A percentile compares a stretch with the other conserved stretches of the same genome.
These are phyloP conservation scores for Dimocarpus longan DNA, from an alignment of 345 rosid genomes.

Conservation along the genomic window DNA sequence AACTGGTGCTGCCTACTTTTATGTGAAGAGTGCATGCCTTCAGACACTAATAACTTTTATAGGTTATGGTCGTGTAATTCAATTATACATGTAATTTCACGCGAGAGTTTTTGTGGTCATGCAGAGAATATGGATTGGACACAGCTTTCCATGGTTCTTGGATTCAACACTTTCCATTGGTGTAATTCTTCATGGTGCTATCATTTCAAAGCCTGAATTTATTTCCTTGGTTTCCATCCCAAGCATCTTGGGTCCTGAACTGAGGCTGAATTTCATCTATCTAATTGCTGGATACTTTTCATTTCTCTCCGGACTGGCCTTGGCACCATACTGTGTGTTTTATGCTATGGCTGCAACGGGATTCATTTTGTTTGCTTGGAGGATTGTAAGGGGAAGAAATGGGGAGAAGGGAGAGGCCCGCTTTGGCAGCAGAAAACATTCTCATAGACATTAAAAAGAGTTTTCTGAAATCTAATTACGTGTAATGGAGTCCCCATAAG, in stretches of 20 bases:
- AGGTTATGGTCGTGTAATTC: not conserved
- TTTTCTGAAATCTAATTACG: not conserved
- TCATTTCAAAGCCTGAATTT: slow-evolving; percentile 60
- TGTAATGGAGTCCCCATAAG: not conserved
- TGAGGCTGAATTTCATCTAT: slow-evolving; percentile 56
- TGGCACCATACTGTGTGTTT: slow-evolving; percentile 79
- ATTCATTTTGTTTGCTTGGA: slow-evolving; percentile 48
- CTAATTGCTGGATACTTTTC: slow-evolving; percentile 69
- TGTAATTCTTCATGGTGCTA: slow-evolving; percentile 67
- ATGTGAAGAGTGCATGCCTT: not conserved
- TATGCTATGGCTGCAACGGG: slow-evolving; percentile 79
- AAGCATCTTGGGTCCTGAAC: slow-evolving; percentile 39
- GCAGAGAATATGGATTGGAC: slow-evolving; percentile 85
- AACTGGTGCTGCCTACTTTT: not conserved
- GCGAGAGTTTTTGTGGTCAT: slow-evolving; percentile 15
- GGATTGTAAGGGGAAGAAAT: slow-evolving; percentile 53
- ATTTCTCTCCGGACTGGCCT: slow-evolving; percentile 68
- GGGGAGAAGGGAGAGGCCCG: slow-evolving; percentile 51
- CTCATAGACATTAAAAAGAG: slow-evolving; percentile 66
- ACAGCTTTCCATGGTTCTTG: slow-evolving; percentile 76
- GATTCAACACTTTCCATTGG: slow-evolving; percentile 77
- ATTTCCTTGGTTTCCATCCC: slow-evolving; percentile 55
- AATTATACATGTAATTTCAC: not conserved
- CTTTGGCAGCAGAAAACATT: slow-evolving; percentile 64
- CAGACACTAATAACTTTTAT: not conserved